Evolutionary conservation across 2,329 filamentous ascomycete species (phyloP), one percentile per base, ranked within the genome.

Genomic region (Trichoderma gracile): DNA sequence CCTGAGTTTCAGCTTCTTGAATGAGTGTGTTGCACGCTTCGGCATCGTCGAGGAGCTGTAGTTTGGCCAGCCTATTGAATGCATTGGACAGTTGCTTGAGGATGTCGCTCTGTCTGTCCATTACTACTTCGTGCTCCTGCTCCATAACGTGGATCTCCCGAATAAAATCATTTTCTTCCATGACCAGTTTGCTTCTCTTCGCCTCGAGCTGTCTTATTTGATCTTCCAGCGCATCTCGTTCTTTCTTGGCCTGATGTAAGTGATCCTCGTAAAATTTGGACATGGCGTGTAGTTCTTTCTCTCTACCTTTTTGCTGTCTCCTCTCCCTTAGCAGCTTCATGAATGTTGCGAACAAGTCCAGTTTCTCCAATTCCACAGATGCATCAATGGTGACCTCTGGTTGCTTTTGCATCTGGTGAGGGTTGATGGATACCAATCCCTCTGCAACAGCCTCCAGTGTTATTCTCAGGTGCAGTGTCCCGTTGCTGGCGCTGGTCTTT

Each of bases 401-500:
- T 4, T 21, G 53, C 9, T 2, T 9, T 5, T 15, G 2, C 33
- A 54, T 42, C 25, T 19, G 19, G 9, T 25, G 5, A 2, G 33
- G 52, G 1, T 5, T 21, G 19, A 58, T 58, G n/a, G 47, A 59
- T 7, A 55, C 63, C 1, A 58, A 27, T 14, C 23, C 21, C 38
- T 23, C n/a, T 45, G 15, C 53, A 15, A 54, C 27, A 15, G 19
- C 30, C 12, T 63, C 58, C 17, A 63, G 7, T 38, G n/a, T 38
- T 9, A 65, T 40, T 10, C 17, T 15, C 9, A 67, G 10, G 25
- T 52, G 58, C n/a, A 65, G 46, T 1, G 17, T 7, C 23, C 49
- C 63, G 14, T 63, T 67, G n/a, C 58, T 63, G 4, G 65, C 65
- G 7, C 10, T 50, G 27, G 5, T 43, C 19, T 10, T 50, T 27